A percentile compares a stretch with the other conserved stretches of the same genome.
phyloP scores from a whole-genome alignment of 2,329 filamentous ascomycete species.

The Aureobasidium sp. region DNA sequence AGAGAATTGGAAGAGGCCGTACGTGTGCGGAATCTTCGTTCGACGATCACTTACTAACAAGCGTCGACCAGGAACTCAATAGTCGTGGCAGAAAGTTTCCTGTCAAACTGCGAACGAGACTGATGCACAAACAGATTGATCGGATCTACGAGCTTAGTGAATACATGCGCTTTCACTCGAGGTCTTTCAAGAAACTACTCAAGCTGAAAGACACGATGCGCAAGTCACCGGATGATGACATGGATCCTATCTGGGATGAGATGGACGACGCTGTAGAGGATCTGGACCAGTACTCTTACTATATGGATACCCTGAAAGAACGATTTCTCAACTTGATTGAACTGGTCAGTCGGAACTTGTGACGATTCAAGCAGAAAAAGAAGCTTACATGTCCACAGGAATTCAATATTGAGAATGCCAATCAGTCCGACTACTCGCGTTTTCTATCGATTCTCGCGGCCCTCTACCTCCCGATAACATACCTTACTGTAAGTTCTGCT shows the following conservation, averaged over 20 bases:
- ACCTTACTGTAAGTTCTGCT: conserved; percentile 23
- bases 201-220: conserved; percentile 28
- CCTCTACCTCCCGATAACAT: conserved; percentile 31
- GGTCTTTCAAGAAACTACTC: conserved; percentile 30
- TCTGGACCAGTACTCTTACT: conserved; percentile 30
- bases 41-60: conserved; percentile 1
- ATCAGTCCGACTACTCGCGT: conserved; percentile 29
- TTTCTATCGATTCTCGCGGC: conserved; percentile 31
- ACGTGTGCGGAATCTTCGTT: background rate
- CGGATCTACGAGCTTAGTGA: conserved; percentile 32
- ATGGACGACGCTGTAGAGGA: conserved; percentile 33
- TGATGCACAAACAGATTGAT: conserved; percentile 31
- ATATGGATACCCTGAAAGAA: conserved; percentile 30
- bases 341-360: conserved; percentile 19
- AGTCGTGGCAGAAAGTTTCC: conserved; percentile 29
- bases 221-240: conserved; percentile 23
- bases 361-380: background rate
- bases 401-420: conserved; percentile 33
- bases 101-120: conserved; percentile 28
- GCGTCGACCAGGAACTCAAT: conserved; percentile 25
- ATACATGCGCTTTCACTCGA: conserved; percentile 30
- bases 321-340: conserved; percentile 34
- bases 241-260: conserved; percentile 30
- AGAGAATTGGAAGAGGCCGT: conserved; percentile 30
- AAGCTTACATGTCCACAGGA: conserved; percentile 20